Evolutionary conservation across 2,329 filamentous ascomycete genomes (phyloP).

Genomic region (Geosmithia morbida): DNA sequence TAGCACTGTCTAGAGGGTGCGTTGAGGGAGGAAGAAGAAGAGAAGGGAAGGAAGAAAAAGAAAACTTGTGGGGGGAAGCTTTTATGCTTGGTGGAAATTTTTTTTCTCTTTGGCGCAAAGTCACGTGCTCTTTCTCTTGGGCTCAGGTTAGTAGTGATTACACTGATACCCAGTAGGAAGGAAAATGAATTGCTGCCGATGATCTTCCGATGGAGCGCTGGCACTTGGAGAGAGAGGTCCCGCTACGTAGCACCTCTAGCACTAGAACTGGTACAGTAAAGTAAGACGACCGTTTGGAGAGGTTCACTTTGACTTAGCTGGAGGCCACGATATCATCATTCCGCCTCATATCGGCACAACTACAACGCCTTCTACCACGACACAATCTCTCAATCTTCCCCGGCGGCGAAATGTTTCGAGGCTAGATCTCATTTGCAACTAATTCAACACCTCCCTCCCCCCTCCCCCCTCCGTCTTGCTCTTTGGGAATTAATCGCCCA

Average conservation of each 20-base stretch:
- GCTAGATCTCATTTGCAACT: not conserved
- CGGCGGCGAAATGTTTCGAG: not conserved
- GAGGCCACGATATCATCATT: slow-evolving; percentile 1
- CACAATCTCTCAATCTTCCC: not conserved
- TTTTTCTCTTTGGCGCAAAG: not conserved
- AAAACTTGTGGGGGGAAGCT: not conserved
- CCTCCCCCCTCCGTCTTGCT: too few relatives aligned
- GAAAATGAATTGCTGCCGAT: not conserved
- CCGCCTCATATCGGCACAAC: not conserved
- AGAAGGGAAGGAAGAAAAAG: slow-evolving; percentile 9
- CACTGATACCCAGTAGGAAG: too few relatives aligned
- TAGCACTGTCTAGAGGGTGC: slow-evolving; percentile 82
- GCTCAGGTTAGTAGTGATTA: too few relatives aligned
- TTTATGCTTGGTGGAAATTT: not conserved
- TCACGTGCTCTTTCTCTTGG: not conserved
- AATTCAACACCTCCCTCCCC: not conserved
- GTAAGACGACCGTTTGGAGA: not conserved
- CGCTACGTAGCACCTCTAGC: not conserved
- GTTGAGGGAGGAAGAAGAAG: slow-evolving; percentile 38
- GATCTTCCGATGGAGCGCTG: not conserved
- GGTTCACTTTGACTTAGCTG: not conserved
- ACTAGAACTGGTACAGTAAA: not conserved
- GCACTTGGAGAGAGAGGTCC: not conserved
- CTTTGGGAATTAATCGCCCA: too few relatives aligned
- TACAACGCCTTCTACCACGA: not conserved